These are phyloP conservation scores for Colletotrichum sojae DNA, from an alignment of 2,329 filamentous ascomycete species.

Conservation along the genomic window DNA sequence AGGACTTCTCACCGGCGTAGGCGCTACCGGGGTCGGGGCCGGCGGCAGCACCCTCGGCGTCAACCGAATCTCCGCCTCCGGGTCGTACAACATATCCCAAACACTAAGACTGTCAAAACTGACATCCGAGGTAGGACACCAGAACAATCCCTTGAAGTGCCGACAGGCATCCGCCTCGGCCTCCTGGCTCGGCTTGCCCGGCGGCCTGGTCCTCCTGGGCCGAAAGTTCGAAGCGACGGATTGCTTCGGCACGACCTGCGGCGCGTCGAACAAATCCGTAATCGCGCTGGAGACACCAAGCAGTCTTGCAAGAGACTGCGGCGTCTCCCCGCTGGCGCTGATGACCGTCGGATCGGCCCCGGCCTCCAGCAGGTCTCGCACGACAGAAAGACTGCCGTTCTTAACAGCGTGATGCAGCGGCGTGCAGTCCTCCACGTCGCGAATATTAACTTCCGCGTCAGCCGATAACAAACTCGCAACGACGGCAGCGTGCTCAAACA, in stretches of 20 bases:
- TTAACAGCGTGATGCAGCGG: constrained; percentile 42
- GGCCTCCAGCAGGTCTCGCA: constrained; percentile 40
- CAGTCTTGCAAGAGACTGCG: constrained; percentile 35
- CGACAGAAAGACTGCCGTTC: constrained; percentile 39
- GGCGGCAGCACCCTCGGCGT: constrained; percentile 18
- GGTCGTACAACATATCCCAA: constrained; percentile 42
- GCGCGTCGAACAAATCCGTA: constrained; percentile 37
- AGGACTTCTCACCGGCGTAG: background rate
- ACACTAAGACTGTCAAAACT: constrained; percentile 40
- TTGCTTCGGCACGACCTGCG: constrained; percentile 35
- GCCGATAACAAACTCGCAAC: constrained; percentile 36
- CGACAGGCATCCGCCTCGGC: constrained; percentile 38
- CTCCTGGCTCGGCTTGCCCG: constrained; percentile 37
- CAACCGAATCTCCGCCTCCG: constrained; percentile 38
- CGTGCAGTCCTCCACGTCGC: constrained; percentile 42
- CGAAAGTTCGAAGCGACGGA: constrained; percentile 25
- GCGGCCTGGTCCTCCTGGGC: constrained; percentile 24
- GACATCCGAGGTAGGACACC: constrained; percentile 38
- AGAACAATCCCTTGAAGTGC: constrained; percentile 39
- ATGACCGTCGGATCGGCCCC: constrained; percentile 41
- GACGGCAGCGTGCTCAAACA: constrained; percentile 42
- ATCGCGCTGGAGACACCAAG: constrained; percentile 32
- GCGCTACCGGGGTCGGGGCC: background rate
- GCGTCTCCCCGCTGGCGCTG: constrained; percentile 40
- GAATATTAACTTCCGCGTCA: constrained; percentile 34